Base-by-base conservation (phyloP, 768 basidiomycete species). In the Multifurca ochricompacta region DNA sequence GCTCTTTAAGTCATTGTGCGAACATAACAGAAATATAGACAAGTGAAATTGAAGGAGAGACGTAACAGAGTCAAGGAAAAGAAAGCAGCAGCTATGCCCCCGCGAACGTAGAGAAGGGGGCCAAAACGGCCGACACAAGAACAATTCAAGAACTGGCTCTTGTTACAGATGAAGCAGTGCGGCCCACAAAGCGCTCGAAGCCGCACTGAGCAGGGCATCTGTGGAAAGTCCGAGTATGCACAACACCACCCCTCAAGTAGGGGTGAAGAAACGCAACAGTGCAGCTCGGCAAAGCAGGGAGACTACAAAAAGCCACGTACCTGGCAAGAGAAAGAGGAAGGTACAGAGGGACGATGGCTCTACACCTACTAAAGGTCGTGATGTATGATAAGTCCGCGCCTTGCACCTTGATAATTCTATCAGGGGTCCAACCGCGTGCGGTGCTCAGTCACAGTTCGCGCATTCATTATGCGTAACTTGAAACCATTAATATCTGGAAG, bases 21-120 rank as follows among this genome's bases (percentile, higher is more conserved):
- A 25, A 30, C 37, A 55, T 45, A 36, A 32, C 60, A 83, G 80
- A 74, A 74, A 71, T 75, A 70, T 8, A 77, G 76, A 53, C 69
- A 73, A 39, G 72, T 63, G 6, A 63, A 67, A 27, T 63, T 78
- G 47, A 77, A 73, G 48, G 73, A 71, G 6, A 78, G 71, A 58
- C 78, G 81, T 46, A 70, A 68, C 34, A 77, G 70, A 41, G 74
- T 74, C 36, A 81, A 80, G 61, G 69, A 68, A 32, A 67, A 68
- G 32, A 74, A 69, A 59, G 69, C 64, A 11, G 74, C 73, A 59
- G 72, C 67, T 9, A 74, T 70, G 63, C 63, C 6, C 48, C 27
- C 3, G 60, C 63, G 42, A 64, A 63, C 45, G 59, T 54, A 18
- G 63, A 61, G 48, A 23, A 35, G 43, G 53, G 57, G n/a, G 48